phyloP scores from a whole-genome alignment of 2,329 filamentous ascomycete genomes.

The Stachybotrys chlorohalonatus region DNA sequence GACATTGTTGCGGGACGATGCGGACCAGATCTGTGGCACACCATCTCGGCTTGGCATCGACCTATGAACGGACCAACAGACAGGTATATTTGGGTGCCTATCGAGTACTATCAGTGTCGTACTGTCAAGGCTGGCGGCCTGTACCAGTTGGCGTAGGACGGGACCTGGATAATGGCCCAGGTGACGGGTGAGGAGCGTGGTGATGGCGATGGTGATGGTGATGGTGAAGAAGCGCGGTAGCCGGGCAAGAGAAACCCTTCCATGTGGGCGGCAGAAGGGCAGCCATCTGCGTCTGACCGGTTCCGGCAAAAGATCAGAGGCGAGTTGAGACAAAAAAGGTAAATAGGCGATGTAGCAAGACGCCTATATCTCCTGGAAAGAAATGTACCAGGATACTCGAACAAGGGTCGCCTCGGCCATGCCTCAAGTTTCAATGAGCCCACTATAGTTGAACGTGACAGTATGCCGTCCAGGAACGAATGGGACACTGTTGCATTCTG shows the following conservation, averaged over 20 bases:
- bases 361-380: background rate
- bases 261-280: background rate
- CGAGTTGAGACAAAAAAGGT: background rate
- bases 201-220: background rate
- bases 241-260: background rate
- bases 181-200: background rate
- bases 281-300: background rate
- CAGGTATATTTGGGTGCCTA: background rate
- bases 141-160: background rate
- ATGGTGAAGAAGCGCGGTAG: background rate
- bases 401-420: background rate
- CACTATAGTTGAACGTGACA: background rate
- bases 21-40: conserved; percentile 29
- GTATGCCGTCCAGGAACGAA: too few relatives aligned
- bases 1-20: conserved; percentile 22
- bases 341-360: background rate
- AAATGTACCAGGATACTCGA: background rate
- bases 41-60: conserved; percentile 23
- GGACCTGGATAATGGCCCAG: background rate
- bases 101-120: background rate
- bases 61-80: background rate
- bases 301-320: background rate
- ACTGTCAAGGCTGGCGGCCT: background rate
- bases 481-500: too few relatives aligned
- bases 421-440: background rate